Percentiles rank a stretch among this genome's conserved stretches.
phyloP scores from a whole-genome alignment of 179 eudicot genomes.

The Vitellaria paradoxa region DNA sequence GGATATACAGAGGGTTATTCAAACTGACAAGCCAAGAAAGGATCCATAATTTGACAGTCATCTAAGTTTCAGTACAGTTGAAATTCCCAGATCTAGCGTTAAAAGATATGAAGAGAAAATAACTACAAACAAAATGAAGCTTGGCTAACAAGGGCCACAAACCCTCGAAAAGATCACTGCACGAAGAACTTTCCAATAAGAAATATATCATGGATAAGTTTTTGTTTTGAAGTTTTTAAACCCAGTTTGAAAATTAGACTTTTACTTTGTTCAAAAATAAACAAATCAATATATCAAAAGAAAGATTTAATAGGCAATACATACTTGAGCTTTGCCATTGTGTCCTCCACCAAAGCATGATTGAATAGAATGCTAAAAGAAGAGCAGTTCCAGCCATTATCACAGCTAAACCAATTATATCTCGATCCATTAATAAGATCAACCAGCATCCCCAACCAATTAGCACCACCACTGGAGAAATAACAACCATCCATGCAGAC shows the following conservation, averaged over 20 bases:
- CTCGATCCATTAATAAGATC: constrained; percentile 58
- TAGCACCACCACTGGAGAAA: constrained; percentile 78
- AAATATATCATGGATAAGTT: background rate
- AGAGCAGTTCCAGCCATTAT: constrained; percentile 92
- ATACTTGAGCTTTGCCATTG: constrained; percentile 99
- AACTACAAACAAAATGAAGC: background rate
- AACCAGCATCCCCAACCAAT: constrained; percentile 83
- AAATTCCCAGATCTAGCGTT: background rate
- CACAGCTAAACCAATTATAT: constrained; percentile 88
- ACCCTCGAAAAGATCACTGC: background rate
- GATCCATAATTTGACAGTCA: background rate
- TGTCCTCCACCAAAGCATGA: constrained; percentile 99
- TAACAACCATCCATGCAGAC: constrained; percentile 66
- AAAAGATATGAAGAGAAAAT: background rate
- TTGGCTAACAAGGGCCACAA: background rate
- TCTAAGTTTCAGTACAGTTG: background rate
- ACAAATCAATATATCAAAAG: background rate
- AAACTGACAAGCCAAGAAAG: background rate
- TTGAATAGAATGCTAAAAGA: constrained; percentile 89
- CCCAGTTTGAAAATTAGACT: background rate
- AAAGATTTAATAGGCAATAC: constrained; percentile 20
- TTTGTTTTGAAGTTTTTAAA: background rate
- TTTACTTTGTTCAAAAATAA: background rate
- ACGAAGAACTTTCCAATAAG: background rate
- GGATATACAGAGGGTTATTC: background rate